phyloP scores from a whole-genome alignment of 495 filamentous ascomycete species.

The Cenococcum geophilum region DNA sequence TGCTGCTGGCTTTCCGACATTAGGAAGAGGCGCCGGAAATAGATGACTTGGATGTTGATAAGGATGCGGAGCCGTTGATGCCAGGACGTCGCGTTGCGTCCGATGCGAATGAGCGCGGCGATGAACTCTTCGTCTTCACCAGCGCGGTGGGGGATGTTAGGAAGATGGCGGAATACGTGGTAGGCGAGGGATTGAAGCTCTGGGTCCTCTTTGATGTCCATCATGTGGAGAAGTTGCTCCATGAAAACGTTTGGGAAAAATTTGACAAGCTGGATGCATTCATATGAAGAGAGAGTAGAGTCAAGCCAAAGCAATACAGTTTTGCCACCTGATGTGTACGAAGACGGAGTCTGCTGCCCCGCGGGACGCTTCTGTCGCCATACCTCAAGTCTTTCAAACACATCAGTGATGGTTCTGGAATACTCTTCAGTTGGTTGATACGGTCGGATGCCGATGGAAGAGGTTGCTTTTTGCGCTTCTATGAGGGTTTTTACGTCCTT shows the following conservation, averaged over 20 bases:
- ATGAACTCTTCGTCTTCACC: conserved; percentile 83
- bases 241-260: conserved; percentile 91
- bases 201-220: conserved; percentile 98
- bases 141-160: conserved; percentile 87
- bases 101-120: conserved; percentile 78
- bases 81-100: conserved; percentile 81
- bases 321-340: conserved; percentile 94
- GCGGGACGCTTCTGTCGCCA: conserved; percentile 82
- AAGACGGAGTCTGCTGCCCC: conserved; percentile 85
- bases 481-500: conserved; percentile 67
- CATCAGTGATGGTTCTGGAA: conserved; percentile 58
- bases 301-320: conserved; percentile 95
- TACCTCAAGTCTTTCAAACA: conserved; percentile 75
- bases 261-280: conserved; percentile 82
- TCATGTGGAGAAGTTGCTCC: conserved; percentile 94
- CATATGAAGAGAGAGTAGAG: conserved; percentile 78
- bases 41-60: conserved; percentile 99
- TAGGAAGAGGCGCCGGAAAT: conserved; percentile 96
- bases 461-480: conserved; percentile 66
- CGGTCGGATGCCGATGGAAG: conserved; percentile 78
- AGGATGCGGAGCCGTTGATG: conserved; percentile 94
- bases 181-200: conserved; percentile 93
- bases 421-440: conserved; percentile 76
- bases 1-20: conserved; percentile 69
- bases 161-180: conserved; percentile 92